Percentiles rank a stretch among this genome's conserved stretches.
Conservation (phyloP, 2,329 filamentous ascomycete species). For the Pyrenochaeta sp. region DNA sequence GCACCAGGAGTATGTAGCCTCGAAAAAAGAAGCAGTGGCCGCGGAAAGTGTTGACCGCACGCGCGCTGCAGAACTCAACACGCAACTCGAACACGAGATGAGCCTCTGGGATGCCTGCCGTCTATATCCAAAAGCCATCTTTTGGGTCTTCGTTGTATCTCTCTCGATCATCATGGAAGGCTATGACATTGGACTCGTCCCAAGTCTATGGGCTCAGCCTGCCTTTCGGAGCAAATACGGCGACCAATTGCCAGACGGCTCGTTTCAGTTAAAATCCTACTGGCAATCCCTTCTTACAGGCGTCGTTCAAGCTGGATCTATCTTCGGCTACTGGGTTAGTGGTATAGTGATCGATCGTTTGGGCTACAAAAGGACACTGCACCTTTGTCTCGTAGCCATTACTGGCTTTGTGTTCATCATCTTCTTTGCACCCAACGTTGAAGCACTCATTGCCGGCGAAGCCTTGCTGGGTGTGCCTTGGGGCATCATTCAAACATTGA, state of each 20-base stretch:
- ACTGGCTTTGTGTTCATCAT: constrained; percentile 26
- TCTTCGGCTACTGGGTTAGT: constrained; percentile 50
- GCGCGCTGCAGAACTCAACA: too few relatives aligned
- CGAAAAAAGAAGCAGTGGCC: too few relatives aligned
- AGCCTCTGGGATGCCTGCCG: too few relatives aligned
- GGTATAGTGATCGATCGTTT: constrained; percentile 48
- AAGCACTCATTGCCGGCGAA: constrained; percentile 24
- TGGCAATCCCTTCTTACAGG: constrained; percentile 55
- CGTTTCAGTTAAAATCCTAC: constrained; percentile 47
- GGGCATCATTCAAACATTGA: constrained; percentile 51
- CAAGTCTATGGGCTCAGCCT: constrained; percentile 69
- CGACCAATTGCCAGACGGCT: constrained; percentile 35
- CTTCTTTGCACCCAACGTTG: constrained; percentile 28
- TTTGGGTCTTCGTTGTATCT: too few relatives aligned
- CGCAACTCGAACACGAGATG: too few relatives aligned
- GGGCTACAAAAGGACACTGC: constrained; percentile 36
- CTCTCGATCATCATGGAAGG: too few relatives aligned
- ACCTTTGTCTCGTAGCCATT: constrained; percentile 19
- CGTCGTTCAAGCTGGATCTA: constrained; percentile 49
- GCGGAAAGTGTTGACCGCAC: too few relatives aligned
- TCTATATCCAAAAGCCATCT: too few relatives aligned
- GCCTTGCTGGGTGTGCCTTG: constrained; percentile 43
- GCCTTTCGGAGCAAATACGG: constrained; percentile 52
- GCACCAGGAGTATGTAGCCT: too few relatives aligned
- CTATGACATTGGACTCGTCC: constrained; percentile 77